Percentiles rank a stretch among this genome's conserved stretches.
These are phyloP conservation scores for Paracamarosporium sp. DNA, from an alignment of 2,329 filamentous ascomycete genomes.

Conservation along the genomic window DNA sequence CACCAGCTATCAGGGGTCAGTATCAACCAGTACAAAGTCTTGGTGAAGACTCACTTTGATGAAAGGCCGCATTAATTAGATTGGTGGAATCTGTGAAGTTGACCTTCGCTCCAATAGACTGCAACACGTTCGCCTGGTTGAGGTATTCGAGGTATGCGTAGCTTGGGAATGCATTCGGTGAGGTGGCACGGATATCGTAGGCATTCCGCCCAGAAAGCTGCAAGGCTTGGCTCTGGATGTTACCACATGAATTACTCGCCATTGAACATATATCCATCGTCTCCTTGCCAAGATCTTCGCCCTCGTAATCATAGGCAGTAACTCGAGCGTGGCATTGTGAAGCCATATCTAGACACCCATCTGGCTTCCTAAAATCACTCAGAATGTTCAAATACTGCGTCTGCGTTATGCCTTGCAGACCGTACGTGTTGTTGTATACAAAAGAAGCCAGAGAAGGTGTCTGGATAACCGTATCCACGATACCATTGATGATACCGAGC, in stretches of 20 bases:
- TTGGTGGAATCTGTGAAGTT: slow-evolving; percentile 56
- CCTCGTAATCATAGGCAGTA: slow-evolving; percentile 38
- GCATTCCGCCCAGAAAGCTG: slow-evolving; percentile 34
- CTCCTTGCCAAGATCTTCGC: slow-evolving; percentile 35
- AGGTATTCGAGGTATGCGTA: slow-evolving; percentile 59
- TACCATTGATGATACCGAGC: slow-evolving; percentile 74
- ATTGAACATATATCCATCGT: slow-evolving; percentile 41
- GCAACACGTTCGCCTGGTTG: slow-evolving; percentile 54
- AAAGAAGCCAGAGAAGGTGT: slow-evolving; percentile 63
- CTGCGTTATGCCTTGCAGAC: slow-evolving; percentile 63
- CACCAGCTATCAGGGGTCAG: slow-evolving; percentile 46
- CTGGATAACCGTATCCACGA: slow-evolving; percentile 70
- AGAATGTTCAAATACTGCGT: slow-evolving; percentile 57
- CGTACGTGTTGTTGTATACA: slow-evolving; percentile 71
- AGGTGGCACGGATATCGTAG: slow-evolving; percentile 55
- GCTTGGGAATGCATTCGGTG: slow-evolving; percentile 46
- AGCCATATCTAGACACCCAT: slow-evolving; percentile 60
- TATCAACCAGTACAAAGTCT: background rate
- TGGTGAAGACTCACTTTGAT: slow-evolving; percentile 19
- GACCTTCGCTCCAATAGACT: slow-evolving; percentile 58
- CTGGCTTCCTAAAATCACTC: slow-evolving; percentile 53
- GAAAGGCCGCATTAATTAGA: slow-evolving; percentile 52
- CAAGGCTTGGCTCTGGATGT: slow-evolving; percentile 5
- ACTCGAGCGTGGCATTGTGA: slow-evolving; percentile 41
- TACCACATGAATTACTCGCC: slow-evolving; percentile 27